Evolutionary conservation across 768 basidiomycete genomes (phyloP), one percentile per base, ranked within the genome.

Genomic region (Nevesoporus exiguus): DNA sequence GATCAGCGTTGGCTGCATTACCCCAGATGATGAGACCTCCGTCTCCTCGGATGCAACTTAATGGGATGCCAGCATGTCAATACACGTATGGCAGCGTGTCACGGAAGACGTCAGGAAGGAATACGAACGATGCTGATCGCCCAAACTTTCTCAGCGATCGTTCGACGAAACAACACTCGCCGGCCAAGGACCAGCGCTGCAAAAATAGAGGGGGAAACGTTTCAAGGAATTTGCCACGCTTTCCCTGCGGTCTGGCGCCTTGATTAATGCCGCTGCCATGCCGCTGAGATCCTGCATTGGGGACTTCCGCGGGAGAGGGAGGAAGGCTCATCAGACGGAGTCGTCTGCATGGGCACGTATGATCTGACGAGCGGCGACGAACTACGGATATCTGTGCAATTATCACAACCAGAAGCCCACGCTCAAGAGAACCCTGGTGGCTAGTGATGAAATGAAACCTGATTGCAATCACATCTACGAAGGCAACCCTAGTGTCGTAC

Each of bases 401-500:
- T 54, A 60, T 58, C 39, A 57, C 54, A 43, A 50, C 21, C 39
- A 13, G 4, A 46, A 46, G 34, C 42, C 33, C 56, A 47, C 24
- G 51, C 52, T 33, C 37, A 27, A 22, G 41, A 17, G 29, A 45
- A 46, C 52, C 55, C 57, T 47, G 55, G 40, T 24, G 48, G 43
- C 42, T 40, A 49, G 36, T 27, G 45, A 54, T 48, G 49, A 44
- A 48, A 47, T 30, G 24, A 24, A 31, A 50, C 33, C 40, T 31
- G 19, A 40, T 51, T 50, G n/a, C 7, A 53, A 40, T 45, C 49
- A 34, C 45, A 41, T 68, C 52, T 69, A 70, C 47, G 58, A 62
- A 56, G 70, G 66, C 29, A 70, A 46, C 42, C 68, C 68, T 45
- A 70, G 55, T 7, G 68, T 70, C 19, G 70, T 61, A 51, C 71